Evolutionary conservation across 306 rosid genomes (phyloP).

Genomic region (Cucumis cinereus): DNA sequence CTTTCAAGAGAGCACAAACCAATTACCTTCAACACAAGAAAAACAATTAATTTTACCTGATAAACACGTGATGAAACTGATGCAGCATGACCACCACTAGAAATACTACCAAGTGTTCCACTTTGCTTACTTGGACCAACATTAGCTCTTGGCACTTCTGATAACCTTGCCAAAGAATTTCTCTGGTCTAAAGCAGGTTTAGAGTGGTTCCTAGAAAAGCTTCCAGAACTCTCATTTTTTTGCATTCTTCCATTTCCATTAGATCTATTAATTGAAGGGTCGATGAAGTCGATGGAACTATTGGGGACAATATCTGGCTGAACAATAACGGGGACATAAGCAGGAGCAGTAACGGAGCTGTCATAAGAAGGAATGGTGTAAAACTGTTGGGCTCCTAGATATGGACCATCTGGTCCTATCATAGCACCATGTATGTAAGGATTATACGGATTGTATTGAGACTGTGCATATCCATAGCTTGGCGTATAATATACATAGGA

Average conservation of each 20-base stretch:
- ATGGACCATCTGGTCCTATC: conserved; percentile 67
- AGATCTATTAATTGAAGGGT: conserved; percentile 41
- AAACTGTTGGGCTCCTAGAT: conserved; percentile 56
- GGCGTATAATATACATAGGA: conserved; percentile 78
- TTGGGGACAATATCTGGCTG: conserved; percentile 47
- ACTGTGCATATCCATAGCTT: conserved; percentile 90
- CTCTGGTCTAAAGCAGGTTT: conserved; percentile 38
- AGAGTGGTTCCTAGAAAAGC: conserved; percentile 41
- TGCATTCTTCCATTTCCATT: conserved; percentile 58
- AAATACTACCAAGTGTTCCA: conserved; percentile 32
- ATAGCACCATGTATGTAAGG: conserved; percentile 93
- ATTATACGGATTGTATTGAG: conserved; percentile 92
- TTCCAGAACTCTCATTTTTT: conserved; percentile 52
- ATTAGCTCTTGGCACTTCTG: conserved; percentile 53
- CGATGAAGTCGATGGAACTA: conserved; percentile 42
- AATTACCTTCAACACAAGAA: background rate
- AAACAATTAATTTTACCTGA: conserved; percentile 34
- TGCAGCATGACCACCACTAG: conserved; percentile 40
- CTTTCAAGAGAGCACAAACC: background rate
- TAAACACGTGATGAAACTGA: conserved; percentile 35
- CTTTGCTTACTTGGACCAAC: conserved; percentile 50
- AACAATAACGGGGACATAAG: conserved; percentile 51
- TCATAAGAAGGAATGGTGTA: conserved; percentile 56
- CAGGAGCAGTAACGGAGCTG: conserved; percentile 44
- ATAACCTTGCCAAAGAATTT: conserved; percentile 43